Evolutionary conservation across 345 rosid genomes (phyloP).

Genomic region (Populus euphratica): DNA sequence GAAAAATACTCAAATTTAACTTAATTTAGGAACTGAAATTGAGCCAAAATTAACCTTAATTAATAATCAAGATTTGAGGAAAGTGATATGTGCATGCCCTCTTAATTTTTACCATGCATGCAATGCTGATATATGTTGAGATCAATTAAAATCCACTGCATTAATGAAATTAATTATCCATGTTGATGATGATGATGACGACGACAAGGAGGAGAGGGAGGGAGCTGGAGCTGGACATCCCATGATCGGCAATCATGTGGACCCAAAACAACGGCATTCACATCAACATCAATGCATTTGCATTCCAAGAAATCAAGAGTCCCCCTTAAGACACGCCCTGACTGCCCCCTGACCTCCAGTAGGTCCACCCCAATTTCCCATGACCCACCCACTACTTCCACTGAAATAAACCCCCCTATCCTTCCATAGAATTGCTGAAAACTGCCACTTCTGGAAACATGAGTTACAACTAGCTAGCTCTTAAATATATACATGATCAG

Average conservation of each 20-base stretch:
- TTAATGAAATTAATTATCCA: neutral
- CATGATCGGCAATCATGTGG: neutral
- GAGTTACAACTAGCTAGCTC: neutral
- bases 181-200: neutral
- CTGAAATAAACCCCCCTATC: neutral
- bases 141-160: neutral
- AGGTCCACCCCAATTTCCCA: conserved; percentile 43
- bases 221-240: conserved; percentile 6
- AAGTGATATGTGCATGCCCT: neutral
- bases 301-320: conserved; percentile 36
- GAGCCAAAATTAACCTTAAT: neutral
- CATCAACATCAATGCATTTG: conserved; percentile 21
- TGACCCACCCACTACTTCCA: conserved; percentile 17
- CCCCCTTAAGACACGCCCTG: conserved; percentile 55
- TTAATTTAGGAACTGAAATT: neutral
- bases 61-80: neutral
- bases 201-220: neutral
- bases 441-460: neutral
- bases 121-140: neutral
- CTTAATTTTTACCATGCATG: neutral
- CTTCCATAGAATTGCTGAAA: neutral
- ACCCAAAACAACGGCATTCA: neutral
- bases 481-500: neutral
- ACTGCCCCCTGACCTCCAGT: conserved; percentile 33
- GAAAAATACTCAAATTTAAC: neutral